Conservation (phyloP, 169 alveolate genomes). For the Pseudocohnilembus persalinus region DNA sequence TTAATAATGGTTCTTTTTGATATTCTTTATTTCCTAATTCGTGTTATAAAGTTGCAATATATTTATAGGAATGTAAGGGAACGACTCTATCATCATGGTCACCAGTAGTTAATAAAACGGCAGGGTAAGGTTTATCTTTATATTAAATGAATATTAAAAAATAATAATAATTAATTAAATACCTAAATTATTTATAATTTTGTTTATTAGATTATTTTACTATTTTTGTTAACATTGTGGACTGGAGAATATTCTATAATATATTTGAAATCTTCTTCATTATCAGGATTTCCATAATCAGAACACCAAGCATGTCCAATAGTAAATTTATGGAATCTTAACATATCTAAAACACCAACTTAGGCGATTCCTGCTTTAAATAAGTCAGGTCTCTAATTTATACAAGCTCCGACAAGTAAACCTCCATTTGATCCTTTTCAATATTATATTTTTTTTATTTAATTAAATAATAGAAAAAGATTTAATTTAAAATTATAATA, state of each 20-base stretch:
- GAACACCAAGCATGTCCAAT: neutral
- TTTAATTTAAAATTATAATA: too few relatives aligned
- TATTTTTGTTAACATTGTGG: neutral
- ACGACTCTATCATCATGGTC: neutral
- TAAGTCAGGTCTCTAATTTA: neutral
- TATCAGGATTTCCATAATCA: neutral
- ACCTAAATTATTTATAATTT: too few relatives aligned
- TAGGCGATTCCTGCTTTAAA: neutral
- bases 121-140: neutral
- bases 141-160: neutral
- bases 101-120: neutral
- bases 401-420: neutral
- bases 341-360: neutral
- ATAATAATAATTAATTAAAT: too few relatives aligned
- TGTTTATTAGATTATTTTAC: too few relatives aligned
- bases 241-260: neutral
- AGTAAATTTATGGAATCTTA: neutral
- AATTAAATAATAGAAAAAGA: too few relatives aligned
- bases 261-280: neutral
- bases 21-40: neutral
- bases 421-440: neutral
- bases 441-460: too few relatives aligned
- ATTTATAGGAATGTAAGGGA: neutral
- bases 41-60: neutral
- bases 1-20: neutral